Evolutionary conservation across 2,329 filamentous ascomycete species (phyloP).

Genomic region (Pseudopyricularia cyperi): DNA sequence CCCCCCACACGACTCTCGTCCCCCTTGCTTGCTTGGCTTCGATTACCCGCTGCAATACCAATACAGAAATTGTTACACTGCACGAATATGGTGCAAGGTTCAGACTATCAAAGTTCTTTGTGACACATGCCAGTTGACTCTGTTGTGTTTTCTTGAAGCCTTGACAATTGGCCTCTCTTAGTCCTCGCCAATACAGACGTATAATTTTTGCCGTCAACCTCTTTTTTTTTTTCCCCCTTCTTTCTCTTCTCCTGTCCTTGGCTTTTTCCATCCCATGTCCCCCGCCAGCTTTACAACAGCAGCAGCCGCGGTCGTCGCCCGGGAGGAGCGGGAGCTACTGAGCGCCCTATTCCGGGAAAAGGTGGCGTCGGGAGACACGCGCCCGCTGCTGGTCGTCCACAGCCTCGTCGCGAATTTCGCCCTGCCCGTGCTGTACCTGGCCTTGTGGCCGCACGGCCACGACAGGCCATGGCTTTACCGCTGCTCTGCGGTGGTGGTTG

Average conservation of each 20-base stretch:
- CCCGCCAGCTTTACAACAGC: neutral
- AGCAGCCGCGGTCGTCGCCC: neutral
- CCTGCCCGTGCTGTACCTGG: constrained; percentile 40
- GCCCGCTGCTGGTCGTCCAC: constrained; percentile 40
- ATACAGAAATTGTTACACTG: no score
- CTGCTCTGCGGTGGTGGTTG: constrained; percentile 36
- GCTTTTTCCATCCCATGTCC: neutral
- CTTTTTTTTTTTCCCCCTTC: neutral
- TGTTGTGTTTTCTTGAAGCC: no score
- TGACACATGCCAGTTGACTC: no score
- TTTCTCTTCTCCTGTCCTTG: neutral
- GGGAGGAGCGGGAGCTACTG: neutral
- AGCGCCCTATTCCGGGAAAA: constrained; percentile 11
- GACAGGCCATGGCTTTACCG: constrained; percentile 35
- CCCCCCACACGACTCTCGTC: no score
- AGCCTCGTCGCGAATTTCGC: constrained; percentile 31
- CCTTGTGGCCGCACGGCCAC: constrained; percentile 36
- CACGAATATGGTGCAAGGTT: no score
- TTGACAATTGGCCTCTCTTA: no score
- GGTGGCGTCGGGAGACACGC: constrained; percentile 10
- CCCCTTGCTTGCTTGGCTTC: no score
- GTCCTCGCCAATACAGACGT: no score
- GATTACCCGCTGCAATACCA: no score
- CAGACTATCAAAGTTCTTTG: no score
- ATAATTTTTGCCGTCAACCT: no score